Evolutionary conservation across 202 grass and related monocot genomes (phyloP).

Genomic region (Setaria viridis): DNA sequence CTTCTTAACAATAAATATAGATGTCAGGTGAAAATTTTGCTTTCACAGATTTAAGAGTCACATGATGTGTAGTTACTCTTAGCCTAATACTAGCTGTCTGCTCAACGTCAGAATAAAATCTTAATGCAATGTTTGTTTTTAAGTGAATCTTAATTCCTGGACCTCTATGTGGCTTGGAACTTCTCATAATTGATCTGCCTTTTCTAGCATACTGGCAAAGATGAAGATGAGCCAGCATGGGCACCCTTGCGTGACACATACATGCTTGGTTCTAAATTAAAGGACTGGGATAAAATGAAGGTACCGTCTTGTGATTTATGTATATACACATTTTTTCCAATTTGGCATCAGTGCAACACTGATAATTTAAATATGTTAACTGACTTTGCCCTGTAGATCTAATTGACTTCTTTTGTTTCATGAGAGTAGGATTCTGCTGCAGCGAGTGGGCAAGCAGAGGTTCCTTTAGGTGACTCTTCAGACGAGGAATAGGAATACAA

Average conservation of each 20-base stretch:
- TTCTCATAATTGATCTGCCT: slow-evolving; percentile 32
- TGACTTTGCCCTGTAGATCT: slow-evolving; percentile 11
- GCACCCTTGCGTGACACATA: slow-evolving; percentile 85
- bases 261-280: slow-evolving; percentile 95
- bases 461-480: slow-evolving; percentile 56
- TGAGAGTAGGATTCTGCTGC: slow-evolving; percentile 53
- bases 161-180: not conserved
- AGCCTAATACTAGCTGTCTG: not conserved
- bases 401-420: slow-evolving; percentile 17
- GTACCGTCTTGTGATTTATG: slow-evolving; percentile 43
- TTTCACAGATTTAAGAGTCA: not conserved
- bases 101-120: not conserved
- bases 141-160: not conserved
- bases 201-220: slow-evolving; percentile 57
- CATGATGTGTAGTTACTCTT: not conserved
- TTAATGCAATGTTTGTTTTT: not conserved
- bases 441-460: slow-evolving; percentile 31
- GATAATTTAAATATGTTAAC: not conserved
- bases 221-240: slow-evolving; percentile 77
- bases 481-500: slow-evolving; percentile 63
- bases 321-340: not conserved
- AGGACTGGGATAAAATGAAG: slow-evolving; percentile 94
- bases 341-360: not conserved
- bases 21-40: not conserved
- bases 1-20: not conserved